A percentile compares a stretch with the other conserved stretches of the same genome.
Evolutionary conservation across 202 grass and related monocot species (phyloP).

Genomic region (Carex sylvatica): DNA sequence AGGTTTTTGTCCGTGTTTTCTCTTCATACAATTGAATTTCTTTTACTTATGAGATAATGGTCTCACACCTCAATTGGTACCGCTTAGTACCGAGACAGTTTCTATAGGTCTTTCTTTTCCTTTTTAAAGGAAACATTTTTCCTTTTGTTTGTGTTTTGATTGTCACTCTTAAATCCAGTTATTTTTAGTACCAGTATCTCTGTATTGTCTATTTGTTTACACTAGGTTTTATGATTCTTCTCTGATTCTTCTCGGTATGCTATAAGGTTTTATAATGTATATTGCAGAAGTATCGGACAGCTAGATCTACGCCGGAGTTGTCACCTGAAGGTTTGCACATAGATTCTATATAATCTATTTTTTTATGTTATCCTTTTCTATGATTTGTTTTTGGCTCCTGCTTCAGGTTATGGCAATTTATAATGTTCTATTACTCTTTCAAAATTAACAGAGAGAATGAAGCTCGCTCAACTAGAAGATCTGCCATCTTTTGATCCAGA

Average conservation of each 20-base stretch:
- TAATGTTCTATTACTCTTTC: conserved; percentile 19
- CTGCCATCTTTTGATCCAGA: conserved; percentile 62
- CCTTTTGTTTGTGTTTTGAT: conserved; percentile 20
- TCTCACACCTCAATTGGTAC: not conserved
- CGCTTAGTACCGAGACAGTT: not conserved
- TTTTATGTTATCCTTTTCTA: conserved; percentile 10
- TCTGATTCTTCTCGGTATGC: not conserved
- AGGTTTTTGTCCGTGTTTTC: conserved; percentile 34
- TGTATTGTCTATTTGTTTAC: not conserved
- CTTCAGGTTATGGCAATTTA: conserved; percentile 3
- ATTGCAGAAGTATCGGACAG: conserved; percentile 64
- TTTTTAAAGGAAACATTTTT: not conserved
- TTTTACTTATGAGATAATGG: not conserved
- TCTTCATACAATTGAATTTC: conserved; percentile 3
- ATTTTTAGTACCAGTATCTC: conserved; percentile 47
- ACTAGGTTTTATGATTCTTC: not conserved
- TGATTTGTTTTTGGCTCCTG: not conserved
- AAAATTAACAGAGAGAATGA: conserved; percentile 38
- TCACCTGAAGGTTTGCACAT: conserved; percentile 45
- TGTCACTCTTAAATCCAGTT: not conserved
- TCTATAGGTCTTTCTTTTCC: conserved; percentile 6
- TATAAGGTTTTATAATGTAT: conserved; percentile 34
- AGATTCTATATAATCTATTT: conserved; percentile 4
- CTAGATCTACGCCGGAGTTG: conserved; percentile 41
- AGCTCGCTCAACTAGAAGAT: conserved; percentile 43